These are phyloP conservation scores for Mycena venus DNA, from an alignment of 768 basidiomycete species.

Conservation along the genomic window DNA sequence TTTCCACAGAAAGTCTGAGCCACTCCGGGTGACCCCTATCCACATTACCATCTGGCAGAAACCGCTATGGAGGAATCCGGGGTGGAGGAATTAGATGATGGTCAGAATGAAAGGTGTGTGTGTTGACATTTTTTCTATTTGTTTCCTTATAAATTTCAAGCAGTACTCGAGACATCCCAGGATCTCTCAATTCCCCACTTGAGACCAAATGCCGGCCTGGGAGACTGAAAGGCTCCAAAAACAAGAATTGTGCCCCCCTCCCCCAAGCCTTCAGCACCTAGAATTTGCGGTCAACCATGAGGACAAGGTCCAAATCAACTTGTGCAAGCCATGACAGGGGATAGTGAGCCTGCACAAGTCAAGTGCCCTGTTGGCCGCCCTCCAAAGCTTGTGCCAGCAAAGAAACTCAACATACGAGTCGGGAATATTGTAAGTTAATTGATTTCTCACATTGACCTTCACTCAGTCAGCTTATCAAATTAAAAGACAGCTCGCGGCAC, in stretches of 20 bases:
- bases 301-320: not conserved
- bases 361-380: slow-evolving; percentile 8
- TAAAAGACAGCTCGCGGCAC: not conserved
- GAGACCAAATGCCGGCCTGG: not conserved
- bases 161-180: too few relatives aligned
- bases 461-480: not conserved
- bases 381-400: not conserved
- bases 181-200: not conserved
- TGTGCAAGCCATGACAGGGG: not conserved
- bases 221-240: not conserved
- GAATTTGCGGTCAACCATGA: not conserved
- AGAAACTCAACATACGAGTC: not conserved
- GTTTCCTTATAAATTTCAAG: too few relatives aligned
- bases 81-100: too few relatives aligned
- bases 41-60: too few relatives aligned
- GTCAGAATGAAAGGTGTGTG: too few relatives aligned
- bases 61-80: too few relatives aligned
- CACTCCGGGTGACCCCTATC: too few relatives aligned
- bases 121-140: too few relatives aligned
- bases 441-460: not conserved
- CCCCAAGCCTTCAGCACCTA: not conserved
- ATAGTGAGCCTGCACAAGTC: not conserved
- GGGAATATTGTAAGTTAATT: not conserved
- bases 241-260: not conserved
- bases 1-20: too few relatives aligned